Evolutionary conservation across 192 early-diverging fungal species (phyloP), one percentile per base, ranked within the genome.

Genomic region (Backusella psychrophila): DNA sequence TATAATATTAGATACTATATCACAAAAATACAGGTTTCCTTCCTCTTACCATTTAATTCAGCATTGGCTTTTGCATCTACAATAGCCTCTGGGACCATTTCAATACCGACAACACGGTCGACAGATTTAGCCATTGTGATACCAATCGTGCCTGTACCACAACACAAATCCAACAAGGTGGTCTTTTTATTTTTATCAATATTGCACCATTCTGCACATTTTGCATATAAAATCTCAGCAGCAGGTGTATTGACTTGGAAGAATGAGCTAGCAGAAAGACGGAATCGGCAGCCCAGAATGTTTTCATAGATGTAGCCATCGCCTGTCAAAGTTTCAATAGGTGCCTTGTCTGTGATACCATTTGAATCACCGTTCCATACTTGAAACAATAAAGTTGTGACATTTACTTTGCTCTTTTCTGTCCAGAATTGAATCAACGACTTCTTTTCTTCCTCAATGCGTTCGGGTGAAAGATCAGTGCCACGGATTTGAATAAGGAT

Each of bases 131-230:
- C 90, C 89, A 95, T 88, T 11, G 88, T 87, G 52, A 95, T 85
- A 29, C 94, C 94, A 73, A 95, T 95, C 14, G 94, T 95, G 33
- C 94, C 94, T 19, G 93, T 95, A 14, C 94, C 94, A 84, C 94
- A 95, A 80, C 94, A 95, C 26, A 95, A 78, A 80, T 95, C 93
- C 29, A 94, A 80, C 14, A 91, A 75, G 21, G 90, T 82, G 6
- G 88, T 75, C 11, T 77, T 77, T 39, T 80, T 80, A 7, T 31
- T 72, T 7, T 73, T 29, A 42, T 77, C 72, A 44, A 80, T 67
- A 36, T 72, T 75, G 44, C 77, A 80, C 77, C 78, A 82, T 31
- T 83, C 80, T 26, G 75, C 71, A 72, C 78, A 80, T 59, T 80
- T 75, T 56, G 80, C 63, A 79, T 94, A 95, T 44, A 95, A 79